Conservation (phyloP, 1,284 basidiomycete species). For the Pseudozyma sp. region DNA sequence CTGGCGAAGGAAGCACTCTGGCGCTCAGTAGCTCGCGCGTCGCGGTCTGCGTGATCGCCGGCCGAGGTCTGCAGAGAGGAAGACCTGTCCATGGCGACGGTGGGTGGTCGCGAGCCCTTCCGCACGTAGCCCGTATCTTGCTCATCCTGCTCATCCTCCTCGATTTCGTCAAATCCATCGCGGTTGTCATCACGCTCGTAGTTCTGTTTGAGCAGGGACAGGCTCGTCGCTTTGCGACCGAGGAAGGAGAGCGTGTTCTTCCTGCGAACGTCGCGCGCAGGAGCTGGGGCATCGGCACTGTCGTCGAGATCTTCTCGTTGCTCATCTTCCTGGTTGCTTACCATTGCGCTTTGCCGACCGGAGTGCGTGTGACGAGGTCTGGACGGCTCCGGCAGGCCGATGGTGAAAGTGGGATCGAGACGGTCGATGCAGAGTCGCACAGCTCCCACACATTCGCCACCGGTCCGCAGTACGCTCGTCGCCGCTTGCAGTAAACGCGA, state of each 20-base stretch:
- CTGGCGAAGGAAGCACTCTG: slow-evolving; percentile 14
- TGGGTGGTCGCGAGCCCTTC: slow-evolving; percentile 6
- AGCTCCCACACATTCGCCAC: slow-evolving; percentile 61
- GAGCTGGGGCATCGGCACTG: slow-evolving; percentile 6
- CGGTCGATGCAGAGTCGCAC: slow-evolving; percentile 58
- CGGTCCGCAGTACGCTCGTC: slow-evolving; percentile 80
- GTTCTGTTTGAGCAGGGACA: slow-evolving; percentile 66
- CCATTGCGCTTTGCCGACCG: slow-evolving; percentile 9
- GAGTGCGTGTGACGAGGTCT: slow-evolving; percentile 25
- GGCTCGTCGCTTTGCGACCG: slow-evolving; percentile 71
- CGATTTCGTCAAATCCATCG: slow-evolving; percentile 43
- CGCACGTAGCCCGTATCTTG: slow-evolving; percentile 15
- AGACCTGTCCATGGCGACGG: slow-evolving; percentile 14
- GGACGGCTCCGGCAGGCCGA: slow-evolving; percentile 38
- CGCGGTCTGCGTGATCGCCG: slow-evolving; percentile 1
- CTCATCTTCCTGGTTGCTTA: slow-evolving; percentile 13
- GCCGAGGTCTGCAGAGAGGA: slow-evolving; percentile 21
- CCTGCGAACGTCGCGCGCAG: slow-evolving; percentile 40
- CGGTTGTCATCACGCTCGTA: slow-evolving; percentile 56
- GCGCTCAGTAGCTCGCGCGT: slow-evolving; percentile 3
- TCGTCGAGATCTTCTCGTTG: slow-evolving; percentile 12
- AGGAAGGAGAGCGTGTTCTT: slow-evolving; percentile 71
- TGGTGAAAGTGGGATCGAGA: slow-evolving; percentile 37
- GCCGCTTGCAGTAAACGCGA: slow-evolving; percentile 81
- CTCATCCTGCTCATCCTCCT: slow-evolving; percentile 35